Evolutionary conservation across 1,284 basidiomycete genomes (phyloP).

Genomic region (Moesziomyces aphidis): DNA sequence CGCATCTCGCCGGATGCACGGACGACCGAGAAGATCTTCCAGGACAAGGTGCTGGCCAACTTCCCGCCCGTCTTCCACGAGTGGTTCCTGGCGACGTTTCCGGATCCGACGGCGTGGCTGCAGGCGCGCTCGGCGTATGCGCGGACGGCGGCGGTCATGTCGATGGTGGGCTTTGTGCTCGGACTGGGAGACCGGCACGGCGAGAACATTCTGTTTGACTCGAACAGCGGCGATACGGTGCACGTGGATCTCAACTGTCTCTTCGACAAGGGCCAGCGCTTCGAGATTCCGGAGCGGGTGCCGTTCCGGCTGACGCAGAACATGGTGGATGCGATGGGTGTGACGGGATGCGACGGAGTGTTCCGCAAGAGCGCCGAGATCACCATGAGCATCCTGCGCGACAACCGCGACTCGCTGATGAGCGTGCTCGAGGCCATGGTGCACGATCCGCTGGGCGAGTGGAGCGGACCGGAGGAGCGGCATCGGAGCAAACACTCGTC

Average conservation of each 20-base stretch:
- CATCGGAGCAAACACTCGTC: conserved; percentile 52
- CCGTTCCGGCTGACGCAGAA: conserved; percentile 97
- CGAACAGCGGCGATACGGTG: conserved; percentile 87
- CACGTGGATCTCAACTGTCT: conserved; percentile 99
- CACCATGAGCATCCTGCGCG: conserved; percentile 85
- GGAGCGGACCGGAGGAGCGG: conserved; percentile 75
- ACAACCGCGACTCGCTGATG: conserved; percentile 94
- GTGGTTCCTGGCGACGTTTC: conserved; percentile 97
- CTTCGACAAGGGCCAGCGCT: conserved; percentile 89
- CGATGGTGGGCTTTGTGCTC: conserved; percentile 97
- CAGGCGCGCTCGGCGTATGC: conserved; percentile 86
- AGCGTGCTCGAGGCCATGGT: conserved; percentile 97
- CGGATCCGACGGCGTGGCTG: conserved; percentile 95
- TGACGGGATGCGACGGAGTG: conserved; percentile 92
- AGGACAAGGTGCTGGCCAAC: conserved; percentile 72
- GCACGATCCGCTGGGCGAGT: conserved; percentile 96
- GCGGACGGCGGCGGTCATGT: conserved; percentile 95
- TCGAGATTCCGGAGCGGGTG: conserved; percentile 91
- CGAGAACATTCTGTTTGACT: conserved; percentile 96
- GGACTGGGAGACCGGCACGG: conserved; percentile 97
- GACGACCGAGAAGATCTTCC: conserved; percentile 76
- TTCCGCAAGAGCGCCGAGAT: conserved; percentile 94
- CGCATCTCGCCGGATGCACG: conserved; percentile 69
- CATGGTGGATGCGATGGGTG: conserved; percentile 89
- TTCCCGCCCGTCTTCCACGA: conserved; percentile 90